A percentile compares a stretch with the other conserved stretches of the same genome.
These are phyloP conservation scores for Jimgerdemannia flammicorona DNA, from an alignment of 192 early-diverging fungal species.

Conservation along the genomic window DNA sequence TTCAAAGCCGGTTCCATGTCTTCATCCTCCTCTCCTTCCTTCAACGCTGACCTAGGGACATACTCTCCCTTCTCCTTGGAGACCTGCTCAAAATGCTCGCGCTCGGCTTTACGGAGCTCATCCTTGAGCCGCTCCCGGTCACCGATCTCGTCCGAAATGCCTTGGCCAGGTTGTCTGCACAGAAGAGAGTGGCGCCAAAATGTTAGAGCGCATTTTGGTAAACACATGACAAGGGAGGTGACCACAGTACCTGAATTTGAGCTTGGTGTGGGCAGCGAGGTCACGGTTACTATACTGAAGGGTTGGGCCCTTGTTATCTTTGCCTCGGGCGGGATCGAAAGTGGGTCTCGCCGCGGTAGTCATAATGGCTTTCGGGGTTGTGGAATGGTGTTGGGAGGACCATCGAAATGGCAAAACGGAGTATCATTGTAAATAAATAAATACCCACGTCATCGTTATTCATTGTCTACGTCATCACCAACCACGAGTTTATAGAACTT, in stretches of 20 bases:
- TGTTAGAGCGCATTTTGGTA: no score
- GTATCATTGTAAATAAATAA: no score
- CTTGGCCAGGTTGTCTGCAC: slow-evolving; percentile 60
- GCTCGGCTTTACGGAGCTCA: slow-evolving; percentile 65
- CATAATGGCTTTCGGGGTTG: slow-evolving; percentile 2
- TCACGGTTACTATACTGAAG: slow-evolving; percentile 64
- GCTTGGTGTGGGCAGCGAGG: slow-evolving; percentile 70
- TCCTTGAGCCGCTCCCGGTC: slow-evolving; percentile 53
- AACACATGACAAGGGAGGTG: neutral
- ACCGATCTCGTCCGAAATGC: slow-evolving; percentile 53
- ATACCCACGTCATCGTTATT: no score
- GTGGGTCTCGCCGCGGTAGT: slow-evolving; percentile 72
- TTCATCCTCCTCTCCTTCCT: slow-evolving; percentile 25
- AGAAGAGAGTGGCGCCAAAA: neutral
- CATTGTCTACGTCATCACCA: no score
- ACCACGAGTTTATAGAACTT: no score
- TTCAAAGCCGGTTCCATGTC: slow-evolving; percentile 27
- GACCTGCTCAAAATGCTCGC: slow-evolving; percentile 52
- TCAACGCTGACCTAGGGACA: slow-evolving; percentile 10
- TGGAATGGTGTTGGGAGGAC: no score
- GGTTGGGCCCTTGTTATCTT: slow-evolving; percentile 56
- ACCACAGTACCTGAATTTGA: slow-evolving; percentile 59
- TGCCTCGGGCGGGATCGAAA: slow-evolving; percentile 73
- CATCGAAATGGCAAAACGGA: no score
- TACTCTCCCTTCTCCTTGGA: slow-evolving; percentile 25